Evolutionary conservation across 192 early-diverging fungal species (phyloP).

Genomic region (Kickxella alabastrina): DNA sequence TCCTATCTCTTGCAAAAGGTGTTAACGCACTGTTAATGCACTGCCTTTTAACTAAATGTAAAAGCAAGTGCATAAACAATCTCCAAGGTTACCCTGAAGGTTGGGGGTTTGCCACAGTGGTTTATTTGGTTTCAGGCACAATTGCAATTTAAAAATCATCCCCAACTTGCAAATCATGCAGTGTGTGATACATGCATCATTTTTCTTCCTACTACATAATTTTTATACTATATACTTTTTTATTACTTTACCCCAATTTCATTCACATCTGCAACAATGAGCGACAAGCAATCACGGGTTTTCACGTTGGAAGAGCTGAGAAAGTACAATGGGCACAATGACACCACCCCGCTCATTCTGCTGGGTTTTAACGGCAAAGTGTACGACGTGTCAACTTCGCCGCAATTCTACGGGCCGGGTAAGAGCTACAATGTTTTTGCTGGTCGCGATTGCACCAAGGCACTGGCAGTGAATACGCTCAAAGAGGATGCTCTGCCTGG

Average conservation of each 20-base stretch:
- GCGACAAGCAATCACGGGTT: neutral
- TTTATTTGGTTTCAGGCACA: neutral
- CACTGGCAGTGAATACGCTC: slow-evolving; percentile 82
- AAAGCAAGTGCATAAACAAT: too few species aligned
- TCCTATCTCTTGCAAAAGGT: too few species aligned
- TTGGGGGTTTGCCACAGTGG: neutral
- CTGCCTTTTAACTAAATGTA: too few species aligned
- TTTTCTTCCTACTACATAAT: too few species aligned
- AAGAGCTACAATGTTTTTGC: slow-evolving; percentile 87
- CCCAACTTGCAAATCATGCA: too few species aligned
- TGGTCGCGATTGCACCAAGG: slow-evolving; percentile 83
- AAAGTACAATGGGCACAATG: slow-evolving; percentile 11
- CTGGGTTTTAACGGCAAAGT: slow-evolving; percentile 77
- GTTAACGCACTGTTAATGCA: too few species aligned
- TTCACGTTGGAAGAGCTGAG: slow-evolving; percentile 21
- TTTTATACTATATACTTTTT: too few species aligned
- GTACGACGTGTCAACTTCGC: slow-evolving; percentile 77
- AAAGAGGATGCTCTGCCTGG: slow-evolving; percentile 59
- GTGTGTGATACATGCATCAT: too few species aligned
- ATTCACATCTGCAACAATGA: too few species aligned
- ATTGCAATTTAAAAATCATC: neutral
- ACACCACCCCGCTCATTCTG: slow-evolving; percentile 51
- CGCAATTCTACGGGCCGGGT: slow-evolving; percentile 79
- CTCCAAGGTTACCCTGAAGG: too few species aligned
- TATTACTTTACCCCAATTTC: too few species aligned